Evolutionary conservation across 2,329 filamentous ascomycete genomes (phyloP).

Genomic region (Aureobasidium sp.): DNA sequence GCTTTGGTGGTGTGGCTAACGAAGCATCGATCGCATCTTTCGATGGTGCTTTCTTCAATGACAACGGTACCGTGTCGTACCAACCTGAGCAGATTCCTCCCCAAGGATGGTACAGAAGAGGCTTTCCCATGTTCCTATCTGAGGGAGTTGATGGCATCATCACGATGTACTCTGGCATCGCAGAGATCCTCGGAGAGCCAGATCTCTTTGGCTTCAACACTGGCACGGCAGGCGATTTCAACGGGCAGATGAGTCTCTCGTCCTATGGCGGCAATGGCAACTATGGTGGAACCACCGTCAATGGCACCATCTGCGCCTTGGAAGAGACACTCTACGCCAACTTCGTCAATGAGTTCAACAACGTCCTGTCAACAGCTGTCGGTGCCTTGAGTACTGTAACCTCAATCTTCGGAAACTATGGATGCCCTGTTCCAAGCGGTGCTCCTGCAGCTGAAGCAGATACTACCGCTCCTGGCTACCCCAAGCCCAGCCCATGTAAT

Average conservation of each 20-base stretch:
- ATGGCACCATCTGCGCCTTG: constrained; percentile 7
- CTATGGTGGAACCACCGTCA: constrained; percentile 6
- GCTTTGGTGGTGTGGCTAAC: constrained; percentile 7
- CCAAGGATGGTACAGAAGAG: constrained; percentile 9
- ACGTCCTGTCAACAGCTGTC: background rate
- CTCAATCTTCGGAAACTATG: background rate
- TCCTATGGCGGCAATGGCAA: background rate
- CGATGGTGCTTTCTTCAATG: constrained; percentile 4
- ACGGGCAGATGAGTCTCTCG: background rate
- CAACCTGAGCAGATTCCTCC: constrained; percentile 12
- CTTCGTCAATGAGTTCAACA: constrained; percentile 9
- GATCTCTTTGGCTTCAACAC: constrained; percentile 6
- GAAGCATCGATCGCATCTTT: constrained; percentile 11
- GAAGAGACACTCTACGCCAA: constrained; percentile 2
- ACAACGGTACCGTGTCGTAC: constrained; percentile 1
- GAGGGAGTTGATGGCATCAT: constrained; percentile 12
- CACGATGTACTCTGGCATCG: background rate
- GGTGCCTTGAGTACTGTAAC: constrained; percentile 5
- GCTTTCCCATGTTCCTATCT: constrained; percentile 7
- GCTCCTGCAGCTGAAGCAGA: constrained; percentile 1
- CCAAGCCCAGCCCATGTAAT: constrained; percentile 1
- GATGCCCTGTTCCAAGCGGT: constrained; percentile 3
- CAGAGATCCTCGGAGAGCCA: constrained; percentile 1
- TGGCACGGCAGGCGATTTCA: constrained; percentile 1
- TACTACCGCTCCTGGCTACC: background rate